Evolutionary conservation across 1,284 basidiomycete species (phyloP), one percentile per base, ranked within the genome.

Genomic region (Coriolopsis trogii): DNA sequence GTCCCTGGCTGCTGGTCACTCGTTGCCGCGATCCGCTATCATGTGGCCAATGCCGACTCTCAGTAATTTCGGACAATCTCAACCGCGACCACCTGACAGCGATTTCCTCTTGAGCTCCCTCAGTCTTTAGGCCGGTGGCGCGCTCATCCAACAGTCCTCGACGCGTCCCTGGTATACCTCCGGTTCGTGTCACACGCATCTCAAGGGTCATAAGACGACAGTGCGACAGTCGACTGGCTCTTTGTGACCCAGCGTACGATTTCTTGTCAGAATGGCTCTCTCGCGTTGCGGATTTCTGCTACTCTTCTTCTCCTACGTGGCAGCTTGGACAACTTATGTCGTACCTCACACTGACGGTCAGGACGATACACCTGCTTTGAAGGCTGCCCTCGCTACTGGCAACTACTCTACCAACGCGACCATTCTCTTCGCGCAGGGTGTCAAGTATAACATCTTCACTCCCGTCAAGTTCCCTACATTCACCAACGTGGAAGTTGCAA

Each of bases 371-470:
- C 79, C 79, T 18, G 72, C 70, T 0, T 63, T 85, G 12, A 59
- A 68, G 6, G 67, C 75, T 26, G 77, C 74, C 1, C 63, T 78
- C 0, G 64, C 63, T 2, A 38, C 74, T 13, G 70, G 72, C 0
- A 75, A 73, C 40, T 75, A 73, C 58, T 65, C 71, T 6, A 64
- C 68, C 1, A 72, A 85, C 55, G 67, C 79, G 30, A 81, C 78
- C 6, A 84, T 84, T 55, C 51, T 84, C 5, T 85, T 85, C 63
- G 49, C 76, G 62, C 72, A 79, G 49, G 81, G 81, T 38, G 65
- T 73, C 21, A 80, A 74, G 1, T 86, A 85, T 61, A 85, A 85
- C 59, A 76, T 84, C 8, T 80, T 76, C 53, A 79, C 77, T 3
- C 78, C 82, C 2, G 72, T 85, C 64, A 76, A 71, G 49, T 85